Conservation (phyloP, 495 filamentous ascomycete species). For the Daldinia decipiens region DNA sequence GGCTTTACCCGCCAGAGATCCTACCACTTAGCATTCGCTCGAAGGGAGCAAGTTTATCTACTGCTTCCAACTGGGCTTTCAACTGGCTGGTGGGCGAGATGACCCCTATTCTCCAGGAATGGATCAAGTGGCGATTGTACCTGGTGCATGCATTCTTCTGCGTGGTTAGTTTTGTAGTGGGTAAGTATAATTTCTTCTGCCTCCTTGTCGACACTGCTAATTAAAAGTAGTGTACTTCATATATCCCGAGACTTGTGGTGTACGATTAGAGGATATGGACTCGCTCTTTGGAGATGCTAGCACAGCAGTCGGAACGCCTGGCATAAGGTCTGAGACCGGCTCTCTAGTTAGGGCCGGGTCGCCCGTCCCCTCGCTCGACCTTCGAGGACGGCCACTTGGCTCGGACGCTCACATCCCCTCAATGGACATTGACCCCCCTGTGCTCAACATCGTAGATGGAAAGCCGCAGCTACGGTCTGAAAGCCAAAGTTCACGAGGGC, state of each 20-base stretch:
- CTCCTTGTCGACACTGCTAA: conserved; percentile 32
- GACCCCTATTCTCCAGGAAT: conserved; percentile 90
- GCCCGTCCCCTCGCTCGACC: conserved; percentile 80
- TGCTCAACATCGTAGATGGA: conserved; percentile 47
- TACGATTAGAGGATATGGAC: conserved; percentile 97
- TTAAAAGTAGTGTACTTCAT: conserved; percentile 82
- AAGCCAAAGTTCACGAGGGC: conserved; percentile 48
- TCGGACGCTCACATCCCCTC: conserved; percentile 51
- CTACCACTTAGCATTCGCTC: conserved; percentile 95
- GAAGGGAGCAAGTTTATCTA: conserved; percentile 96
- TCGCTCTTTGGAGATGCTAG: conserved; percentile 88
- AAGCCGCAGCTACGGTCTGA: conserved; percentile 38
- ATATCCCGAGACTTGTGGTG: conserved; percentile 95
- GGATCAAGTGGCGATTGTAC: conserved; percentile 92
- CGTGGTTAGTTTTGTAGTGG: conserved; percentile 93
- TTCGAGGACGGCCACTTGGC: conserved; percentile 59
- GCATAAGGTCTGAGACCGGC: conserved; percentile 69
- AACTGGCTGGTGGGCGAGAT: conserved; percentile 97
- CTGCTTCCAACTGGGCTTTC: conserved; percentile 97
- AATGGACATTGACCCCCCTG: conserved; percentile 54
- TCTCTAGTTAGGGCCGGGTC: conserved; percentile 77
- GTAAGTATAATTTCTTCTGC: conserved; percentile 64
- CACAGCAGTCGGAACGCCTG: conserved; percentile 67
- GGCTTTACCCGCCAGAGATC: conserved; percentile 98
- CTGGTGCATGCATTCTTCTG: conserved; percentile 97